phyloP scores from a whole-genome alignment of 352 stramenopile genomes.

The Phytopythium boreale region DNA sequence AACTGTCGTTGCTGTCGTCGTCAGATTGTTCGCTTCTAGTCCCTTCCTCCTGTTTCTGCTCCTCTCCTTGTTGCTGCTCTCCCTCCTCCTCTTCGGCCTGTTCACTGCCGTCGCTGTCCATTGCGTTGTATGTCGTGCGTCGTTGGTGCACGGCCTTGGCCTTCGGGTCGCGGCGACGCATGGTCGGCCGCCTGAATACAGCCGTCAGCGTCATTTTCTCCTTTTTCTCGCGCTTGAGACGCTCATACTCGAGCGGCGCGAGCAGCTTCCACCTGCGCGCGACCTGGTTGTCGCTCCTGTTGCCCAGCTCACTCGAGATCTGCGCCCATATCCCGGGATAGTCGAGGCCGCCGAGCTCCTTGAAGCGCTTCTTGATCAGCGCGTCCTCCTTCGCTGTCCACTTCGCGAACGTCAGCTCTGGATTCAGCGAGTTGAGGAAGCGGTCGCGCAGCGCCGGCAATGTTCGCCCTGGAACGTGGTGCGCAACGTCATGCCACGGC shows the following conservation, averaged over 20 bases:
- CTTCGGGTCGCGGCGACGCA: constrained; percentile 17
- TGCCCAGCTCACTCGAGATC: constrained; percentile 38
- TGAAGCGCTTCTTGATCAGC: constrained; percentile 30
- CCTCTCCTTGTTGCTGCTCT: background rate
- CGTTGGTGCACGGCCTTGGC: constrained; percentile 15
- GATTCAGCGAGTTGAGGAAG: constrained; percentile 67
- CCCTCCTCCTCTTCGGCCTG: background rate
- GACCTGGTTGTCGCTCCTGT: constrained; percentile 51
- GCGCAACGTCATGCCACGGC: constrained; percentile 60
- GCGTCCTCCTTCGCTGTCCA: constrained; percentile 58
- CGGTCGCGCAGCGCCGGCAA: constrained; percentile 58
- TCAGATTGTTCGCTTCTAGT: background rate
- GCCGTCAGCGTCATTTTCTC: constrained; percentile 27
- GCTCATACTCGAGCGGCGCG: constrained; percentile 32
- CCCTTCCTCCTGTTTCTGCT: background rate
- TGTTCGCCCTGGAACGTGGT: constrained; percentile 53
- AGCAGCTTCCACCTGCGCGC: constrained; percentile 37
- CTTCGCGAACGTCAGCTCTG: constrained; percentile 52
- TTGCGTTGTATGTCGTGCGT: constrained; percentile 40
- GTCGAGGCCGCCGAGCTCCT: constrained; percentile 31
- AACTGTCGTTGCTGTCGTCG: constrained; percentile 1
- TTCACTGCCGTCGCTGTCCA: constrained; percentile 4
- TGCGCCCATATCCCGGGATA: constrained; percentile 36
- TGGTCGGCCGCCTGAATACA: constrained; percentile 46
- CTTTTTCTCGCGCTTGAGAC: constrained; percentile 20